Evolutionary conservation across 371 early-diverging fungal genomes (phyloP).

Genomic region (Mortierella sp.): DNA sequence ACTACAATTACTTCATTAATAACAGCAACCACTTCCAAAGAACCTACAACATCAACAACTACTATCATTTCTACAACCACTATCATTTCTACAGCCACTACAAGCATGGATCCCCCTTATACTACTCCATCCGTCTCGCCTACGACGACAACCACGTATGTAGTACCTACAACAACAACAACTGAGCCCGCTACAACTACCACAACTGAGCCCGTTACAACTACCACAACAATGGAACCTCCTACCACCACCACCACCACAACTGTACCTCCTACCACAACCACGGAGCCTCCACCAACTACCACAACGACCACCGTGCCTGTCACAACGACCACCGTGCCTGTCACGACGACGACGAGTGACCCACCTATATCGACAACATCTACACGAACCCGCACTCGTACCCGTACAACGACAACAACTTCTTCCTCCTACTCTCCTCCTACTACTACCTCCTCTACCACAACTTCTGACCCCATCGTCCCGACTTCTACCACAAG

Average conservation of each 20-base stretch:
- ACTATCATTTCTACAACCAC: not conserved
- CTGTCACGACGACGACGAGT: slow-evolving; percentile 12
- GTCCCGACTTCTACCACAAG: not conserved
- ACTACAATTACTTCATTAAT: not conserved
- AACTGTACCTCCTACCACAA: not conserved
- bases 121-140: not conserved
- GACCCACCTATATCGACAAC: slow-evolving; percentile 8
- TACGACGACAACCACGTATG: not conserved
- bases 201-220: not conserved
- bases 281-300: not conserved
- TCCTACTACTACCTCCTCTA: not conserved
- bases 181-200: not conserved
- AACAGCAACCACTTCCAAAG: not conserved
- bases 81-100: not conserved
- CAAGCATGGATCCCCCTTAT: not conserved
- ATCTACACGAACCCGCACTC: slow-evolving; percentile 7
- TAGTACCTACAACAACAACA: not conserved
- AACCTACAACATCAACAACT: not conserved
- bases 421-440: not conserved
- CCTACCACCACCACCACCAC: slow-evolving; percentile 5
- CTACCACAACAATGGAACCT: not conserved
- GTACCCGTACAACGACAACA: slow-evolving; percentile 6
- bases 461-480: not conserved
- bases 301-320: slow-evolving; percentile 8
- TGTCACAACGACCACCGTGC: not conserved